Percentiles rank a stretch among this genome's conserved stretches.
Evolutionary conservation across 1,139 yeast genomes (phyloP).

Genomic region (Hansenula lynferdii): DNA sequence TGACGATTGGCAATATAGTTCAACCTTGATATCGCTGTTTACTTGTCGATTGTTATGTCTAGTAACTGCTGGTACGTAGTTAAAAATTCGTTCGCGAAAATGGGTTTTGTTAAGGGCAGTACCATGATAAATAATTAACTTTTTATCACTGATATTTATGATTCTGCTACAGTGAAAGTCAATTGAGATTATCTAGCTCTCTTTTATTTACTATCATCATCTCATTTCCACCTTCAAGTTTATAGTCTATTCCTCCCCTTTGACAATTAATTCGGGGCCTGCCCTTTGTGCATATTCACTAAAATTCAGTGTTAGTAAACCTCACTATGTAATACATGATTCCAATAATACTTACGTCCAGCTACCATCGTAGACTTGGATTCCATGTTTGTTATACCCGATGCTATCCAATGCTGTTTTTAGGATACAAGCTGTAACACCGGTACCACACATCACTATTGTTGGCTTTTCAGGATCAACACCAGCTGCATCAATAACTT

Average conservation of each 20-base stretch:
- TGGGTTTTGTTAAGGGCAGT: no score
- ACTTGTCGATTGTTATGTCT: no score
- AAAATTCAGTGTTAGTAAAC: neutral
- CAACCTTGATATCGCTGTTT: no score
- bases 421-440: constrained; percentile 87
- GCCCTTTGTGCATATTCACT: constrained; percentile 34
- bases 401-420: constrained; percentile 65
- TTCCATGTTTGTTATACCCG: constrained; percentile 38
- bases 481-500: constrained; percentile 36
- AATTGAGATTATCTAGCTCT: no score
- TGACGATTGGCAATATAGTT: no score
- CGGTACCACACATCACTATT: constrained; percentile 91
- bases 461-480: constrained; percentile 50
- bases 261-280: constrained; percentile 26
- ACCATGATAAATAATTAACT: no score
- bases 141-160: no score
- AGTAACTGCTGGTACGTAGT: no score
- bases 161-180: no score
- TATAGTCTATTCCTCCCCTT: constrained; percentile 15
- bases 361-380: constrained; percentile 86
- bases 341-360: constrained; percentile 59
- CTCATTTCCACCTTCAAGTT: no score
- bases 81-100: no score
- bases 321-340: neutral
- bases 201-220: no score